Evolutionary conservation across 805 yeast genomes (phyloP), one percentile per base, ranked within the genome.

Genomic region (Tetrapisispora fleetii): DNA sequence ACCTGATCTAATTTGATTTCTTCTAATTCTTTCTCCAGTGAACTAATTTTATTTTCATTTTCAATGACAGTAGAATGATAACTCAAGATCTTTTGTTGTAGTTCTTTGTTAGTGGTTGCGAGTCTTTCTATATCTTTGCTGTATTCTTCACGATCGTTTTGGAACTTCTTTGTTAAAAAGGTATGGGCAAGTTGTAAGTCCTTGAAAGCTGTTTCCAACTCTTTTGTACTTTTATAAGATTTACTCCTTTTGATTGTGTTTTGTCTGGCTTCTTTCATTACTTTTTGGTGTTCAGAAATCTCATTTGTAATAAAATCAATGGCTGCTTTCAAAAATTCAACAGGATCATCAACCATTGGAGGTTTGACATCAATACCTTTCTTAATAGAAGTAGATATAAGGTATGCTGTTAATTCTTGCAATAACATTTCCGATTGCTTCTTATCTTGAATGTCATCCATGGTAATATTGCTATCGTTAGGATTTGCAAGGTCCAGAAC

Each of bases 181-280:
- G 74, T 79, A 62, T 83, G 88, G 2, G 88, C 83, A 59, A 84
- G 77, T 54, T 83, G 80, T 46, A 84, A 68, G 60, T 84, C 93
- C 48, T 72, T 75, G 45, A 84, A 67, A 0, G 89, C 88, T 0
- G 83, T 77, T 53, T 72, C 74, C 21, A 44, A 45, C 16, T 55
- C 51, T 27, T 37, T 47, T 2, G 46, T 7, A 17, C 28, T 47
- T 17, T 47, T 47, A 32, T 41, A 41, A 21, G 49, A 36, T 36
- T 47, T 42, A n/a, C 49, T 47, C 32, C 49, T 41, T 42, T 47
- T 47, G 22, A 37, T 36, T 4, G 43, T 47, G 4, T 47, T 19
- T n/a, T 47, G 39, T 30, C 46, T 42, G 7, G 43, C 38, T 17
- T 41, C 42, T 30, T 28, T 27, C 13, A 37, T 43, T 5, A 35